Percentiles rank a stretch among this genome's conserved stretches.
Conservation (phyloP, 371 early-diverging fungal genomes). For the Syncephalastrum sp. region DNA sequence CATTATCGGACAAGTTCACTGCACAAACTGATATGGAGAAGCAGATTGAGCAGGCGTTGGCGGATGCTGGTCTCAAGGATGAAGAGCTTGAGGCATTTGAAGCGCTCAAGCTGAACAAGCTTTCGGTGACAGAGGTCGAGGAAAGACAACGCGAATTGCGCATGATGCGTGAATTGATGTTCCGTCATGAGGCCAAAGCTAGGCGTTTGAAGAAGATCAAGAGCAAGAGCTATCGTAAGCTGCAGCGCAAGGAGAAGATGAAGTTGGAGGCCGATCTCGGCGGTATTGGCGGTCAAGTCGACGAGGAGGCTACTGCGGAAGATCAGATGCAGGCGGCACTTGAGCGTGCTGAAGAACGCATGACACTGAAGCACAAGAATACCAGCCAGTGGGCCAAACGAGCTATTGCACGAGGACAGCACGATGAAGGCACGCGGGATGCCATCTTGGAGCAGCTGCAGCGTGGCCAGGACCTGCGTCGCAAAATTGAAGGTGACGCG, state of each 20-base stretch:
- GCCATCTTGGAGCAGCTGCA: constrained; percentile 87
- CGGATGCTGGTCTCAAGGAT: constrained; percentile 74
- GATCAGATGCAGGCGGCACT: constrained; percentile 69
- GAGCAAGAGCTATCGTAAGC: constrained; percentile 88
- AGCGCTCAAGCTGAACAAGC: constrained; percentile 78
- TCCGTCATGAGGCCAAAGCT: constrained; percentile 88
- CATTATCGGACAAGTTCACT: constrained; percentile 63
- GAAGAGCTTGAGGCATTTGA: constrained; percentile 79
- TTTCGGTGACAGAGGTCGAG: constrained; percentile 79
- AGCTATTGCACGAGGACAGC: constrained; percentile 65
- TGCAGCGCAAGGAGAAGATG: constrained; percentile 73
- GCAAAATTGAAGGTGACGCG: constrained; percentile 74
- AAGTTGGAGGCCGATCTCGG: constrained; percentile 31
- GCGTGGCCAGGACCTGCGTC: constrained; percentile 75
- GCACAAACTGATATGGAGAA: constrained; percentile 74
- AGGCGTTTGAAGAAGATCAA: constrained; percentile 96
- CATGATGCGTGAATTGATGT: constrained; percentile 91
- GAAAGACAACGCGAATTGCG: constrained; percentile 77
- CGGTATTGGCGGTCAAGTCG: constrained; percentile 36
- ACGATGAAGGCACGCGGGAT: constrained; percentile 74
- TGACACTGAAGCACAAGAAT: constrained; percentile 92
- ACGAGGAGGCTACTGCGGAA: constrained; percentile 68
- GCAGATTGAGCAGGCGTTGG: constrained; percentile 70
- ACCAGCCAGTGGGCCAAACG: constrained; percentile 94
- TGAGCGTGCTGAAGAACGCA: constrained; percentile 87